Percentiles rank a stretch among this genome's conserved stretches.
Conservation (phyloP, 2,329 filamentous ascomycete genomes). For the Colletotrichum endophyticum region DNA sequence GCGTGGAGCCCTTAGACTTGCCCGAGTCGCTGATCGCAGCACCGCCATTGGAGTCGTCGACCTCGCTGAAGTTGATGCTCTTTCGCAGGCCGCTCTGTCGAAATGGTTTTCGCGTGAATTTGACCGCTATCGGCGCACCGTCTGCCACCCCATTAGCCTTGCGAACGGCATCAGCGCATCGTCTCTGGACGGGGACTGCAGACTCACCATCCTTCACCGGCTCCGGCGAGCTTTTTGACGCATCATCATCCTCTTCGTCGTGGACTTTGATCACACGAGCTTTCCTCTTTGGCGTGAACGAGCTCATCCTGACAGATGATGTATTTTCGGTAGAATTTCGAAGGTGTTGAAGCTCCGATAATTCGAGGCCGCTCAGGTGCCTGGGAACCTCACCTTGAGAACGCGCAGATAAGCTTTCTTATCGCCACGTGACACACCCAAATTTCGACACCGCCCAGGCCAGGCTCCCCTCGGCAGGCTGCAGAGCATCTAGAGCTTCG, state of each 20-base stretch:
- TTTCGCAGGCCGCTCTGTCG: conserved; percentile 65
- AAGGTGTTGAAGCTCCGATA: neutral
- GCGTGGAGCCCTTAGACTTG: conserved; percentile 24
- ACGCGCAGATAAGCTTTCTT: conserved; percentile 35
- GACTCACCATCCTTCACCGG: conserved; percentile 43
- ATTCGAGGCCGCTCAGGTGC: neutral
- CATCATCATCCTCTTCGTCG: conserved; percentile 64
- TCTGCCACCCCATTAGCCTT: conserved; percentile 20
- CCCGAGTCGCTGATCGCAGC: neutral
- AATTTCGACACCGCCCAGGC: conserved; percentile 20
- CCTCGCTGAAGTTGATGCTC: conserved; percentile 53
- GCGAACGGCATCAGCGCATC: conserved; percentile 28
- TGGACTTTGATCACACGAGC: conserved; percentile 77
- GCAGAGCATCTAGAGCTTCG: neutral
- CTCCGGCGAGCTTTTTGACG: conserved; percentile 22
- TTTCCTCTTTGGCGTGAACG: conserved; percentile 67
- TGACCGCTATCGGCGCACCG: conserved; percentile 6
- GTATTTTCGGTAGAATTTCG: neutral
- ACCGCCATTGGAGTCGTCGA: conserved; percentile 23
- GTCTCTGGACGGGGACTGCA: conserved; percentile 8
- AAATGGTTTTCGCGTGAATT: conserved; percentile 52
- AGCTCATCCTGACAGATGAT: conserved; percentile 47
- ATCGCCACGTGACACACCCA: conserved; percentile 52
- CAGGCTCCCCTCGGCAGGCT: conserved; percentile 5
- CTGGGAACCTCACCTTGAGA: neutral